Evolutionary conservation across 2,329 filamentous ascomycete species (phyloP).

Genomic region (Paracamarosporium sp.): DNA sequence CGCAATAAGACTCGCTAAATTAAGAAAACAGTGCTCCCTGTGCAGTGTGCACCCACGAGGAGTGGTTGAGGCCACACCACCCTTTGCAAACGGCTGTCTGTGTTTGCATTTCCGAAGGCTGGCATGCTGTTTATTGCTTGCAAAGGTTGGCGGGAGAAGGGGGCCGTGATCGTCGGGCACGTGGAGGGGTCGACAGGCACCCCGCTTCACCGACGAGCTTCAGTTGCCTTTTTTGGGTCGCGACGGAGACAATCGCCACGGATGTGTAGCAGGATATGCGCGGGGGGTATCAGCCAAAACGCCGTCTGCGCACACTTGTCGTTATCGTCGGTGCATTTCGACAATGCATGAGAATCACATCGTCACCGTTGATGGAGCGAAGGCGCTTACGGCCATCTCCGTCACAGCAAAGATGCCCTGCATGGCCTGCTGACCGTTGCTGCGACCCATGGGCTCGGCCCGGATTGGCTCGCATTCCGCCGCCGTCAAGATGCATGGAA

Average conservation of each 20-base stretch:
- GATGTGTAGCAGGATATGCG: conserved; percentile 9
- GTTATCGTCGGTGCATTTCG: conserved; percentile 11
- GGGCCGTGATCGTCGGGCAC: conserved; percentile 9
- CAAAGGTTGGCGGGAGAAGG: neutral
- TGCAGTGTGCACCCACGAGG: neutral
- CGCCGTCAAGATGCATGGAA: conserved; percentile 14
- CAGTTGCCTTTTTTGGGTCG: neutral
- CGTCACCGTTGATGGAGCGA: conserved; percentile 14
- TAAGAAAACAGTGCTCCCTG: neutral
- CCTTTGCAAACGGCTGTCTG: neutral
- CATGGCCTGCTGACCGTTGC: conserved; percentile 28
- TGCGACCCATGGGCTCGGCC: conserved; percentile 23
- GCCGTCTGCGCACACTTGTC: neutral
- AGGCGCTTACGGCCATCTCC: conserved; percentile 19
- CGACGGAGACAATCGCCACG: neutral
- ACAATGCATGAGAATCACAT: conserved; percentile 14
- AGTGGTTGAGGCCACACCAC: conserved; percentile 1
- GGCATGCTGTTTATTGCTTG: neutral
- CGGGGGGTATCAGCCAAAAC: conserved; percentile 7
- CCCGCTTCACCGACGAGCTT: conserved; percentile 6
- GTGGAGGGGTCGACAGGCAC: conserved; percentile 4
- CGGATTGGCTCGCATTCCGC: conserved; percentile 20
- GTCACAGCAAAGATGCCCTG: conserved; percentile 1
- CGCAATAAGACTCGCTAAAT: neutral
- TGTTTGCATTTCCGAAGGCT: neutral